Evolutionary conservation across 257 asterid species (phyloP).

Genomic region (Datura wrightii): DNA sequence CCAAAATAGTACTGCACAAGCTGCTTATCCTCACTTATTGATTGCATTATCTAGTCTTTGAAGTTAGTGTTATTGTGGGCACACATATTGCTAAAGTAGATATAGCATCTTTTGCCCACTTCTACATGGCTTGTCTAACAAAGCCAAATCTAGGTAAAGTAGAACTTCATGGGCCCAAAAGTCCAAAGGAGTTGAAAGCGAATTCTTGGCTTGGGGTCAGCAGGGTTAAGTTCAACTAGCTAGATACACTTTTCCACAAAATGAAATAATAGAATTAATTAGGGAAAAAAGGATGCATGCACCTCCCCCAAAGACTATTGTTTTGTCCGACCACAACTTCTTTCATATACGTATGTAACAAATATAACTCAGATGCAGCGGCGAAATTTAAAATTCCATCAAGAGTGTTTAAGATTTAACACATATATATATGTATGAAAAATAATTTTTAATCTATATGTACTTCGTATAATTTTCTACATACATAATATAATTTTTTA

Average conservation of each 20-base stretch:
- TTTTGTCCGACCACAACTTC: neutral
- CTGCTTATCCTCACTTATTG: slow-evolving; percentile 17
- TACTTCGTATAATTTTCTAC: no score
- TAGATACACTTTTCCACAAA: neutral
- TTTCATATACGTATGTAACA: neutral
- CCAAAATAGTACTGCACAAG: neutral
- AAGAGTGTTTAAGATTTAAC: no score
- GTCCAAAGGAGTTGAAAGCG: slow-evolving; percentile 13
- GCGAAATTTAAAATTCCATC: no score
- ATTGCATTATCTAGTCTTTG: neutral
- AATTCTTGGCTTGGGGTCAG: neutral
- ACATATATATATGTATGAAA: no score
- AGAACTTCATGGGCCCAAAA: slow-evolving; percentile 23
- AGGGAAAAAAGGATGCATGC: neutral
- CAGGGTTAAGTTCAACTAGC: slow-evolving; percentile 15
- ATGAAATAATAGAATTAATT: neutral
- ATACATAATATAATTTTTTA: no score
- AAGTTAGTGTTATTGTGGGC: slow-evolving; percentile 25
- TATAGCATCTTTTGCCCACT: slow-evolving; percentile 22
- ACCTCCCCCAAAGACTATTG: neutral
- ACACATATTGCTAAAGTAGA: slow-evolving; percentile 22
- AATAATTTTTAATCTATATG: no score
- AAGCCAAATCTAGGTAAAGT: slow-evolving; percentile 29
- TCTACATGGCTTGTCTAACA: slow-evolving; percentile 30
- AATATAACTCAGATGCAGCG: neutral